These are phyloP conservation scores for Rubroshorea leprosula DNA, from an alignment of 345 rosid species.

Conservation along the genomic window DNA sequence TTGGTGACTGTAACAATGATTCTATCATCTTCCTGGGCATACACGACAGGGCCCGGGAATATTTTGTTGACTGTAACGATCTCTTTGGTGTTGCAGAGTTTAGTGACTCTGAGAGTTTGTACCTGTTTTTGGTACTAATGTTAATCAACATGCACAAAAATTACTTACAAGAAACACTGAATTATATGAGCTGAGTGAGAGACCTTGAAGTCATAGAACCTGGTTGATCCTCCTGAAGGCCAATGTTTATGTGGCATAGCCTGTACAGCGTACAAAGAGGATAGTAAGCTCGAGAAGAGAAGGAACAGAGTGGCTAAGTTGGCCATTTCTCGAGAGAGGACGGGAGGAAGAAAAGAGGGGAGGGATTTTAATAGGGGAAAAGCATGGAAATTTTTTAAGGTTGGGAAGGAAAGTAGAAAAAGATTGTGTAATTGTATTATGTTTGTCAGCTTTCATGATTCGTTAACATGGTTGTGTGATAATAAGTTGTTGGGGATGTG, in stretches of 20 bases:
- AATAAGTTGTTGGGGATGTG: too few species aligned
- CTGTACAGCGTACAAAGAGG: constrained; percentile 25
- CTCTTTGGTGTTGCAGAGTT: constrained; percentile 54
- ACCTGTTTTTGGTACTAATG: constrained; percentile 28
- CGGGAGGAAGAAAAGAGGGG: constrained; percentile 14
- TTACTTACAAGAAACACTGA: neutral
- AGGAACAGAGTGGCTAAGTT: constrained; percentile 23
- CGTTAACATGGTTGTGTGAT: too few species aligned
- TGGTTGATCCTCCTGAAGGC: constrained; percentile 43
- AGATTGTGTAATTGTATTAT: too few species aligned
- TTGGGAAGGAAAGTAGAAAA: constrained; percentile 13
- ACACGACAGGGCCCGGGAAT: constrained; percentile 70
- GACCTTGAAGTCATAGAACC: constrained; percentile 77
- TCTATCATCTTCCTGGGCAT: constrained; percentile 74
- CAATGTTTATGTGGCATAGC: constrained; percentile 27
- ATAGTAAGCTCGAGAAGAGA: constrained; percentile 28
- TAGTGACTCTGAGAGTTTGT: constrained; percentile 47
- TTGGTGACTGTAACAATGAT: constrained; percentile 61
- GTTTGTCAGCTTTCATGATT: neutral
- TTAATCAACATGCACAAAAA: neutral
- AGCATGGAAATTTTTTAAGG: constrained; percentile 7
- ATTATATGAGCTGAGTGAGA: constrained; percentile 2
- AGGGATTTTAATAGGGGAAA: constrained; percentile 22
- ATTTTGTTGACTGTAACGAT: constrained; percentile 62
- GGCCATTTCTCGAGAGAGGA: constrained; percentile 25